Conservation (phyloP, 2,329 filamentous ascomycete genomes). For the Penicillium hordei region DNA sequence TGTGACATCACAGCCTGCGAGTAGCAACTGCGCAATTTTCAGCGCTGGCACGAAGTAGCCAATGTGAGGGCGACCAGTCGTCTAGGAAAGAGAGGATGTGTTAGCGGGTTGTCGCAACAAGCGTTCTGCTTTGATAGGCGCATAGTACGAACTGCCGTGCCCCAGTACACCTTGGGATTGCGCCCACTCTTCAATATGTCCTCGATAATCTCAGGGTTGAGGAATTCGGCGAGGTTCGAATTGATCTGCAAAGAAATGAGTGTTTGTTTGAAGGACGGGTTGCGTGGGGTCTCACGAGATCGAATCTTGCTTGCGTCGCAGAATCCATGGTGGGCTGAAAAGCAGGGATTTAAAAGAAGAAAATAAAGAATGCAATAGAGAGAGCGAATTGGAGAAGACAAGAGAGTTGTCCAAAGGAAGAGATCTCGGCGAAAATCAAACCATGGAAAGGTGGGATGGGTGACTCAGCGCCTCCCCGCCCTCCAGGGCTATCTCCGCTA, state of each 20-base stretch:
- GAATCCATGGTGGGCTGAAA: background rate
- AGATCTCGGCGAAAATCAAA: background rate
- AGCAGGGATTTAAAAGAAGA: background rate
- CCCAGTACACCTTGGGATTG: slow-evolving; percentile 37
- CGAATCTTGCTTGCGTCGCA: background rate
- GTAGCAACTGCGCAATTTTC: slow-evolving; percentile 85
- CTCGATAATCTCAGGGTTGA: slow-evolving; percentile 63
- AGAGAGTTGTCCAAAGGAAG: background rate
- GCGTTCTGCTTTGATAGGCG: too few relatives aligned
- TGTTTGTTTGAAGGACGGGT: background rate
- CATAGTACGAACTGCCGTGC: slow-evolving; percentile 34
- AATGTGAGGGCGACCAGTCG: slow-evolving; percentile 59
- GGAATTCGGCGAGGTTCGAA: slow-evolving; percentile 75
- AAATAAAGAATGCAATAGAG: background rate
- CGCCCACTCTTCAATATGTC: slow-evolving; percentile 30
- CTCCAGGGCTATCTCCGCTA: background rate
- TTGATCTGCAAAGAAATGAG: slow-evolving; percentile 53
- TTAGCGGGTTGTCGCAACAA: background rate
- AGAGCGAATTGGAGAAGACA: background rate
- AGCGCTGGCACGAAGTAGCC: slow-evolving; percentile 64
- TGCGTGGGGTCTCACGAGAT: background rate
- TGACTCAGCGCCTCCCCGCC: background rate
- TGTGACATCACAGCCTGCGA: slow-evolving; percentile 78
- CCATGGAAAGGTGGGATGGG: background rate
- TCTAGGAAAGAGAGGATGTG: slow-evolving; percentile 32